A percentile compares a stretch with the other conserved stretches of the same genome.
phyloP scores from a whole-genome alignment of 2,329 filamentous ascomycete species.

The Arthrinium phaeospermum region DNA sequence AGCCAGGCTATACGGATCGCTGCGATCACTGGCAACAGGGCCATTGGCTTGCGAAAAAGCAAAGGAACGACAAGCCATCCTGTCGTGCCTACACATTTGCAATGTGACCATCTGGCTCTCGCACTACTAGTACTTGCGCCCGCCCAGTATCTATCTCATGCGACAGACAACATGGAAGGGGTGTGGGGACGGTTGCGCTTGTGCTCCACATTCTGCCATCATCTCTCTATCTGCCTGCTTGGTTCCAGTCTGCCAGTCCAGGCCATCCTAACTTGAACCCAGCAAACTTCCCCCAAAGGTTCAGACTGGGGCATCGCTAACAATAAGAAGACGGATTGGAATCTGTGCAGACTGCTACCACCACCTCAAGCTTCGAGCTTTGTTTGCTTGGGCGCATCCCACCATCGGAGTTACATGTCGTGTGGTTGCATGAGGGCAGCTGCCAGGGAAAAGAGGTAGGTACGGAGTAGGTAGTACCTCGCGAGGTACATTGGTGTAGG shows the following conservation, averaged over 20 bases:
- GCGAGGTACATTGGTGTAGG: too few relatives aligned
- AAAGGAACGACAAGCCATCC: slow-evolving; percentile 1
- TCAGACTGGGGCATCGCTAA: slow-evolving; percentile 3
- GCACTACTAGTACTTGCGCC: slow-evolving; percentile 14
- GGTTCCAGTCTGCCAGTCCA: slow-evolving; percentile 1
- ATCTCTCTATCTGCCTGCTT: slow-evolving; percentile 6
- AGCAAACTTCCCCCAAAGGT: slow-evolving; percentile 15
- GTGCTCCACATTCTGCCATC: slow-evolving; percentile 17
- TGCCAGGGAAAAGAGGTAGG: not conserved
- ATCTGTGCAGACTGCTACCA: slow-evolving; percentile 5
- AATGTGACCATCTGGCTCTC: slow-evolving; percentile 10
- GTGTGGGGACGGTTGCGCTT: slow-evolving; percentile 14
- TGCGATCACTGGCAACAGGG: slow-evolving; percentile 2
- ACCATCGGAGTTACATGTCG: slow-evolving; percentile 16
- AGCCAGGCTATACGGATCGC: slow-evolving; percentile 1
- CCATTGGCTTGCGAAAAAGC: not conserved
- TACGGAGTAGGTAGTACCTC: too few relatives aligned
- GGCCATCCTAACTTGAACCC: slow-evolving; percentile 6
- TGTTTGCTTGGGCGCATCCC: slow-evolving; percentile 15
- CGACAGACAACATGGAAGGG: slow-evolving; percentile 13
- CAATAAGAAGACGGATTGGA: slow-evolving; percentile 14
- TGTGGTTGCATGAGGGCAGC: slow-evolving; percentile 12
- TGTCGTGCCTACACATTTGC: not conserved
- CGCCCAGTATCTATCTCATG: slow-evolving; percentile 16
- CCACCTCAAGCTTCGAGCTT: slow-evolving; percentile 12